phyloP scores from a whole-genome alignment of 140 eudicot genomes.

The Bidens hawaiensis region DNA sequence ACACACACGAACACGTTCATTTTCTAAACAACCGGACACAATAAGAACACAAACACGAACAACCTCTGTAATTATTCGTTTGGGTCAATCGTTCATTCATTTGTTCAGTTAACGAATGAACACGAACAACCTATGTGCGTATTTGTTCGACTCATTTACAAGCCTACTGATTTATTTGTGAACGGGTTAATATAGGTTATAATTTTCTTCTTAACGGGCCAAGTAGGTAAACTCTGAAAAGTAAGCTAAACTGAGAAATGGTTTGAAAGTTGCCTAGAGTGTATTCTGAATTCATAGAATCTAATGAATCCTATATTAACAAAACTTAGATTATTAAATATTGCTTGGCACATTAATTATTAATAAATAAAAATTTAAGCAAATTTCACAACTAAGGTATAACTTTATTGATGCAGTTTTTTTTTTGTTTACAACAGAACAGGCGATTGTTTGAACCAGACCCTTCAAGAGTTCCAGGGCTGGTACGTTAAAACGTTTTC shows the following conservation, averaged over 20 bases:
- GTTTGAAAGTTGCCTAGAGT: neutral
- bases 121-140: too few species aligned
- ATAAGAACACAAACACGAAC: too few species aligned
- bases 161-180: too few species aligned
- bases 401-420: slow-evolving; percentile 4
- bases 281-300: neutral
- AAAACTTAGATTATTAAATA: neutral
- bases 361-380: too few species aligned
- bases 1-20: too few species aligned
- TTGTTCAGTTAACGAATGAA: too few species aligned
- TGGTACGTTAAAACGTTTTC: slow-evolving; percentile 38
- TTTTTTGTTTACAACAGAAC: slow-evolving; percentile 35
- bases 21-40: too few species aligned
- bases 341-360: neutral
- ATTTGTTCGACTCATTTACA: too few species aligned
- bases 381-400: neutral
- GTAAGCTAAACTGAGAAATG: neutral
- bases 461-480: slow-evolving; percentile 55
- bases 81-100: too few species aligned
- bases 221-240: neutral
- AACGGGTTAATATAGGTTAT: neutral
- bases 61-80: too few species aligned
- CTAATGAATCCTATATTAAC: neutral
- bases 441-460: slow-evolving; percentile 31
- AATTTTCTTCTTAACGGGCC: neutral